Percentiles rank a stretch among this genome's conserved stretches.
phyloP scores from a whole-genome alignment of 495 filamentous ascomycete species.

The Aspergillus conjunctus region DNA sequence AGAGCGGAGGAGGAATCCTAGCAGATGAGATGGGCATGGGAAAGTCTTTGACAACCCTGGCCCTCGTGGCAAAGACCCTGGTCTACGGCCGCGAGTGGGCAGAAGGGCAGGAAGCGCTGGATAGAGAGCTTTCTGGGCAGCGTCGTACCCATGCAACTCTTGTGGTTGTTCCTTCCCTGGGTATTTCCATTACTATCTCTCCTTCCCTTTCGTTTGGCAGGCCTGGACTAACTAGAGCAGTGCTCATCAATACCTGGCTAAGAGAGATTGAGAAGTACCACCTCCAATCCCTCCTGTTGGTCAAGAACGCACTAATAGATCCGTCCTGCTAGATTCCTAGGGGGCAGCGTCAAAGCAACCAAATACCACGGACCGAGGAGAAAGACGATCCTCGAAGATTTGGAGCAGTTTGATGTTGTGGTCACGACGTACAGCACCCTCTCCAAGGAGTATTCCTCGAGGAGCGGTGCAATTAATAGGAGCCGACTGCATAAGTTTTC shows the following conservation, averaged over 20 bases:
- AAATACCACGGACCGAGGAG: constrained; percentile 8
- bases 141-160: constrained; percentile 5
- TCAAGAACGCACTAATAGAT: no score
- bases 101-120: neutral
- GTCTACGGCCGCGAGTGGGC: constrained; percentile 2
- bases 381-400: neutral
- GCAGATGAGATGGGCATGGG: constrained; percentile 17
- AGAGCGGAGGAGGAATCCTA: constrained; percentile 10
- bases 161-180: constrained; percentile 13
- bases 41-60: constrained; percentile 9
- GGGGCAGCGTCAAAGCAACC: neutral
- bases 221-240: neutral
- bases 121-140: neutral
- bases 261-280: constrained; percentile 9
- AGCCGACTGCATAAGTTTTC: constrained; percentile 1
- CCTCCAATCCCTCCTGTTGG: neutral
- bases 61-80: constrained; percentile 8
- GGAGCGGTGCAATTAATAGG: neutral
- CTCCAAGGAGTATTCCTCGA: neutral
- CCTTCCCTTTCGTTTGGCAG: neutral
- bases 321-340: constrained; percentile 8
- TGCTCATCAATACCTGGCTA: constrained; percentile 8
- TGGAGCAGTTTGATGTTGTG: constrained; percentile 5
- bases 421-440: constrained; percentile 11
- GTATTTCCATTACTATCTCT: neutral